Percentiles rank a stretch among this genome's conserved stretches.
phyloP scores from a whole-genome alignment of 2,329 filamentous ascomycete species.

The Pseudocercospora musae region DNA sequence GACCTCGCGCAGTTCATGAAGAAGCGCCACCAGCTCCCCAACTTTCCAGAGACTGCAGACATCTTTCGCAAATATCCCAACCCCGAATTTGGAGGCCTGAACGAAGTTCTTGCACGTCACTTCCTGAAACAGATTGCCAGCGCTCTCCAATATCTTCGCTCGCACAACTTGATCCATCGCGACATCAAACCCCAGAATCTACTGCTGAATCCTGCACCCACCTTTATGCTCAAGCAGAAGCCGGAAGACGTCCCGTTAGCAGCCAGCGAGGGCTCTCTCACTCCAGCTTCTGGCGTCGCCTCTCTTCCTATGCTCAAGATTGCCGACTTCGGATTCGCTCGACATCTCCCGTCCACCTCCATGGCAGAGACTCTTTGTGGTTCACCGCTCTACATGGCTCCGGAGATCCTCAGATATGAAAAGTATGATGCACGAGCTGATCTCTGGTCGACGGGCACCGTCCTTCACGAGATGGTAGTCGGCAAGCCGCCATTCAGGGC shows the following conservation, averaged over 20 bases:
- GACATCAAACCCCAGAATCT: constrained; percentile 98
- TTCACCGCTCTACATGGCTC: constrained; percentile 97
- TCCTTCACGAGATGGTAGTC: constrained; percentile 91
- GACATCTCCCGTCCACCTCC: constrained; percentile 83
- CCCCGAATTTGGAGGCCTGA: constrained; percentile 74
- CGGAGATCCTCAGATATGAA: constrained; percentile 94
- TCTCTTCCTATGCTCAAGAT: constrained; percentile 95
- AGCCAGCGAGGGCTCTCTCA: constrained; percentile 74
- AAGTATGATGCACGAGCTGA: constrained; percentile 97
- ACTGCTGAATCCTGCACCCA: constrained; percentile 76
- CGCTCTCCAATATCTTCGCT: constrained; percentile 82
- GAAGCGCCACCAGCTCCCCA: constrained; percentile 76
- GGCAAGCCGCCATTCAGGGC: constrained; percentile 89
- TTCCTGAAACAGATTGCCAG: constrained; percentile 94
- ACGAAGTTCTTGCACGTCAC: constrained; percentile 94
- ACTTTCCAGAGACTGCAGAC: constrained; percentile 77
- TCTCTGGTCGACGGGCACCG: constrained; percentile 95
- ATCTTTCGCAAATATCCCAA: constrained; percentile 94
- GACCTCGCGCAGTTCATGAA: constrained; percentile 96
- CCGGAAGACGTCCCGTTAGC: constrained; percentile 68
- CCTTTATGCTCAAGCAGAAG: constrained; percentile 62
- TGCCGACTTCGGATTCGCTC: constrained; percentile 97
- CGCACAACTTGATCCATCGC: constrained; percentile 85
- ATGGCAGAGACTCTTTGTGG: constrained; percentile 95
- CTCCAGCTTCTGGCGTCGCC: constrained; percentile 73